phyloP scores from a whole-genome alignment of 2,329 filamentous ascomycete genomes.

The Atkinsonella hypoxylon region DNA sequence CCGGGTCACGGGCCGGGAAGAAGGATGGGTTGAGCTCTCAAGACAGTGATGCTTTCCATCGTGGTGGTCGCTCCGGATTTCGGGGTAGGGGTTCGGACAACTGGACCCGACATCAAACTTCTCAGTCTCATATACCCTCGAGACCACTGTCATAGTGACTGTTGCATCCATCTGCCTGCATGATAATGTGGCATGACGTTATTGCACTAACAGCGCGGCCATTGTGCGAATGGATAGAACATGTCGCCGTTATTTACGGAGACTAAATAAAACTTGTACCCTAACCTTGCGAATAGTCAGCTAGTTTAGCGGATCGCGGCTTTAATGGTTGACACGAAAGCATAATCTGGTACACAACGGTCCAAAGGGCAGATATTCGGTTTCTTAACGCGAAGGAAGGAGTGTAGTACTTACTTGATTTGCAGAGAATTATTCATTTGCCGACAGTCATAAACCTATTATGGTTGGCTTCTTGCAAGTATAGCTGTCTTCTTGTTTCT shows the following conservation, averaged over 20 bases:
- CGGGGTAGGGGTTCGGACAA: constrained; percentile 27
- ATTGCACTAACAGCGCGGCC: neutral
- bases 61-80: constrained; percentile 28
- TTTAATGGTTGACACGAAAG: too few species aligned
- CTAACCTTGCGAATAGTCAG: too few species aligned
- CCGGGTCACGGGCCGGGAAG: constrained; percentile 20
- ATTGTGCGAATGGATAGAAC: neutral
- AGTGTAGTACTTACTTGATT: constrained; percentile 13
- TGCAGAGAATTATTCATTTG: constrained; percentile 7
- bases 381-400: neutral
- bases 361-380: neutral
- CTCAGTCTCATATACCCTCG: constrained; percentile 6
- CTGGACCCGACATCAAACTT: constrained; percentile 24
- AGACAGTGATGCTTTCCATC: constrained; percentile 12
- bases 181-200: neutral
- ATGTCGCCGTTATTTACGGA: too few species aligned
- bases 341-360: too few species aligned
- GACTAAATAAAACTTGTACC: too few species aligned
- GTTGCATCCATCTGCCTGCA: neutral
- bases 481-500: constrained; percentile 3
- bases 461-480: constrained; percentile 6
- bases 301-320: too few species aligned
- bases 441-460: constrained; percentile 7
- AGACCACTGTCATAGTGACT: neutral
- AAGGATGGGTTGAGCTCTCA: constrained; percentile 21